A percentile compares a stretch with the other conserved stretches of the same genome.
Conservation (phyloP, 2,329 filamentous ascomycete genomes). For the Alternaria rosae region DNA sequence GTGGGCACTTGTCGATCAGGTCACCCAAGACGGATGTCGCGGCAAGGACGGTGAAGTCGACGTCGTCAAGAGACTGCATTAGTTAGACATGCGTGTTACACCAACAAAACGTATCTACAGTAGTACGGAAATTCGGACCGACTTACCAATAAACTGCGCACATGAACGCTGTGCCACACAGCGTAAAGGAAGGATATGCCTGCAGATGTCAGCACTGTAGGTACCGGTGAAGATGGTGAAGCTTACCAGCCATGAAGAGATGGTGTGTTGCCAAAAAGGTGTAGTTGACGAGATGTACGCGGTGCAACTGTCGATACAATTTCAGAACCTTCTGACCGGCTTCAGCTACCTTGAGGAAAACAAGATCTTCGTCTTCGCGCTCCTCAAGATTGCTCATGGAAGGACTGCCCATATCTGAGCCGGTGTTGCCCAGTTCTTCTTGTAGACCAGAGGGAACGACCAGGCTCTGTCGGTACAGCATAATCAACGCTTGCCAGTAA, state of each 20-base stretch:
- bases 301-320: slow-evolving; percentile 87
- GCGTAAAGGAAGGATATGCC: slow-evolving; percentile 92
- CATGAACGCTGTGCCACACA: slow-evolving; percentile 93
- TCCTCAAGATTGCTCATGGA: slow-evolving; percentile 70
- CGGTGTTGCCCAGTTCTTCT: slow-evolving; percentile 70
- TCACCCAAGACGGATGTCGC: slow-evolving; percentile 92
- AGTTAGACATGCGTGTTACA: slow-evolving; percentile 12
- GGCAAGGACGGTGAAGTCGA: slow-evolving; percentile 95
- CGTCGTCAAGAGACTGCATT: slow-evolving; percentile 80
- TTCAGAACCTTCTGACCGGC: slow-evolving; percentile 92
- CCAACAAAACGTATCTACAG: background rate
- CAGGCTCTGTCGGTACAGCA: slow-evolving; percentile 91
- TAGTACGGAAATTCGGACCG: background rate
- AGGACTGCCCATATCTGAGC: slow-evolving; percentile 66
- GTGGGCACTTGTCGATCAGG: slow-evolving; percentile 91
- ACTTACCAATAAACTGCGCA: slow-evolving; percentile 83
- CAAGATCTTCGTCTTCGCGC: slow-evolving; percentile 83
- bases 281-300: slow-evolving; percentile 90
- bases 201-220: slow-evolving; percentile 38
- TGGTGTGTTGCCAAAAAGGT: slow-evolving; percentile 96
- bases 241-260: slow-evolving; percentile 89
- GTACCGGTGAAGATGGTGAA: slow-evolving; percentile 10
- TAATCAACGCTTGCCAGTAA: slow-evolving; percentile 97
- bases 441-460: slow-evolving; percentile 86
- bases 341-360: slow-evolving; percentile 94